Conservation (phyloP, 345 rosid genomes). For the Hirschfeldia incana region DNA sequence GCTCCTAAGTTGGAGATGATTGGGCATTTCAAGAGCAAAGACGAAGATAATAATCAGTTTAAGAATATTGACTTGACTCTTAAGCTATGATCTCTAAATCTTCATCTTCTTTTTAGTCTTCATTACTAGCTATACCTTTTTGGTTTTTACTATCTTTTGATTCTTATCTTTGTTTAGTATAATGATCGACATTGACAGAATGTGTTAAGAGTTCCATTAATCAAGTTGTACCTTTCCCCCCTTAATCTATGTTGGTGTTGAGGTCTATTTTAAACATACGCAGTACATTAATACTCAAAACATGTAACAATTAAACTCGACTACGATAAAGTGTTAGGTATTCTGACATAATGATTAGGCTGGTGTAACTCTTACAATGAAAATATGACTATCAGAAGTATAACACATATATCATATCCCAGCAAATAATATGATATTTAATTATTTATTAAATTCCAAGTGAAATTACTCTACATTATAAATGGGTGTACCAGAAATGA, state of each 20-base stretch:
- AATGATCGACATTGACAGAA: conserved; percentile 13
- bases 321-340: conserved; percentile 14
- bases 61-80: conserved; percentile 88
- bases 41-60: conserved; percentile 52
- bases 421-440: neutral
- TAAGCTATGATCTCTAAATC: conserved; percentile 62
- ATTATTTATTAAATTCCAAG: neutral
- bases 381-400: neutral
- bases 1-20: conserved; percentile 50
- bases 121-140: neutral
- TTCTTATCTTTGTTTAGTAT: conserved; percentile 15
- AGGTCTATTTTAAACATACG: conserved; percentile 13
- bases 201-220: conserved; percentile 23
- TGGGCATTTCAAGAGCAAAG: conserved; percentile 49
- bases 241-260: neutral
- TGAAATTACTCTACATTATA: neutral
- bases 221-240: conserved; percentile 5
- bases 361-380: neutral
- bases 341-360: neutral
- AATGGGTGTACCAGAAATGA: neutral
- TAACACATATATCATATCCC: neutral
- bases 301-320: neutral
- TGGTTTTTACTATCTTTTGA: neutral
- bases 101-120: neutral
- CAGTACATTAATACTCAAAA: conserved; percentile 1